A percentile compares a stretch with the other conserved stretches of the same genome.
phyloP scores from a whole-genome alignment of 345 rosid genomes.

The Eucalyptus melliodora region DNA sequence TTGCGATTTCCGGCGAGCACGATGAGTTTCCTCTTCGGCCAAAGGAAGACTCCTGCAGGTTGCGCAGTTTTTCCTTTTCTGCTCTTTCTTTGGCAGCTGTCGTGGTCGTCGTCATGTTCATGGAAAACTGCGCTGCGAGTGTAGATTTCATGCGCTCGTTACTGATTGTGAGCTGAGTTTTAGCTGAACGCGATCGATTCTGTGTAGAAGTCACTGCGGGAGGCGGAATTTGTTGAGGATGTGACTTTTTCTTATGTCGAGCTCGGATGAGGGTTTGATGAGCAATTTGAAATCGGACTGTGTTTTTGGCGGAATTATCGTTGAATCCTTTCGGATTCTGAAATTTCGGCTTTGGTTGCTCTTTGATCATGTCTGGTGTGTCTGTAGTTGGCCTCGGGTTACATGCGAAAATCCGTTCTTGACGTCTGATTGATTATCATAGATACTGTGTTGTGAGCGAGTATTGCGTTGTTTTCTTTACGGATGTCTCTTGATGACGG shows the following conservation, averaged over 20 bases:
- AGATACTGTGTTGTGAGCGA: not conserved
- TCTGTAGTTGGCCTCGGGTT: not conserved
- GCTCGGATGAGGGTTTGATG: not conserved
- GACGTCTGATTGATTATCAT: not conserved
- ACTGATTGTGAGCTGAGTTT: not conserved
- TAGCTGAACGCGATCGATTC: not conserved
- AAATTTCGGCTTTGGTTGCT: not conserved
- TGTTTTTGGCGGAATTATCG: not conserved
- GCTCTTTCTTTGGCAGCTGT: not conserved
- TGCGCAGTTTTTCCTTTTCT: not conserved
- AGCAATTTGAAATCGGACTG: not conserved
- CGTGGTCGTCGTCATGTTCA: not conserved
- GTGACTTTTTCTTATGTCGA: not conserved
- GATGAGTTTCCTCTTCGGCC: conserved; percentile 82
- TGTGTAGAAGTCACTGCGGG: not conserved
- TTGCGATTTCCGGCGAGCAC: not conserved
- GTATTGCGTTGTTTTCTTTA: not conserved
- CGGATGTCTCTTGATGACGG: not conserved
- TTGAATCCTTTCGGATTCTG: not conserved
- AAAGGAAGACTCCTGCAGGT: conserved; percentile 67
- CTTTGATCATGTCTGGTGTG: not conserved
- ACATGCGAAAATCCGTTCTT: not conserved
- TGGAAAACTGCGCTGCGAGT: not conserved
- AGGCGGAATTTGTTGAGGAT: not conserved
- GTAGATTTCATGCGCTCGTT: not conserved